Percentiles rank a stretch among this genome's conserved stretches.
These are phyloP conservation scores for Artemisia annua DNA, from an alignment of 129 eudicot species.

Conservation along the genomic window DNA sequence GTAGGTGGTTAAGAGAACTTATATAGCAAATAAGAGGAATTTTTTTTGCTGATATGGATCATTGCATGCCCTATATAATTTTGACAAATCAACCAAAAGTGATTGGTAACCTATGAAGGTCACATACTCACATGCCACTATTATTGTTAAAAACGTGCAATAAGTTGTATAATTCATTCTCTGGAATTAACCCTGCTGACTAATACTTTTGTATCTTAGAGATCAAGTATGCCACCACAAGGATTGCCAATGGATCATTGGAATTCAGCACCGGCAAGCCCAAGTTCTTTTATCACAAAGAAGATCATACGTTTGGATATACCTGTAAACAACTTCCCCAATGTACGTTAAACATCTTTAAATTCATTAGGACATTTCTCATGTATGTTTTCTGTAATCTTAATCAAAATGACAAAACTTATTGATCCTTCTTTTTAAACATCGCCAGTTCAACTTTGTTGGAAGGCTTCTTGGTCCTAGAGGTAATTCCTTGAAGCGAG, in stretches of 20 bases:
- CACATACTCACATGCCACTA: background rate
- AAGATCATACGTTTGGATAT: slow-evolving; percentile 76
- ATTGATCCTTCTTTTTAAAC: background rate
- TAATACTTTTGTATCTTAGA: slow-evolving; percentile 38
- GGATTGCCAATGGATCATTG: slow-evolving; percentile 69
- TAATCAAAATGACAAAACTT: slow-evolving; percentile 17
- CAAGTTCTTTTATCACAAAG: slow-evolving; percentile 68
- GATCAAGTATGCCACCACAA: slow-evolving; percentile 59
- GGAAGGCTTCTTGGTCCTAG: slow-evolving; percentile 36
- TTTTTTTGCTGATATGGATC: too few species aligned
- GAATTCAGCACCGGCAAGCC: slow-evolving; percentile 78
- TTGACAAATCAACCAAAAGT: background rate
- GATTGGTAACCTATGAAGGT: background rate
- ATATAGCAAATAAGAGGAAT: too few species aligned
- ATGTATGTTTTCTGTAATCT: background rate
- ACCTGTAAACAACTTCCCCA: slow-evolving; percentile 82
- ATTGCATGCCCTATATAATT: background rate
- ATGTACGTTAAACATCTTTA: slow-evolving; percentile 47
- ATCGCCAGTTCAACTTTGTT: slow-evolving; percentile 31
- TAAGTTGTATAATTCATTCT: background rate
- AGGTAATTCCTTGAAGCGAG: slow-evolving; percentile 34
- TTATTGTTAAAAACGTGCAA: background rate
- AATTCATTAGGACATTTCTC: background rate
- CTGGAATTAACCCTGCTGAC: background rate
- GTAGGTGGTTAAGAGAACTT: background rate